Base-by-base conservation (phyloP, 345 rosid genomes). In the Corymbia maculata region DNA sequence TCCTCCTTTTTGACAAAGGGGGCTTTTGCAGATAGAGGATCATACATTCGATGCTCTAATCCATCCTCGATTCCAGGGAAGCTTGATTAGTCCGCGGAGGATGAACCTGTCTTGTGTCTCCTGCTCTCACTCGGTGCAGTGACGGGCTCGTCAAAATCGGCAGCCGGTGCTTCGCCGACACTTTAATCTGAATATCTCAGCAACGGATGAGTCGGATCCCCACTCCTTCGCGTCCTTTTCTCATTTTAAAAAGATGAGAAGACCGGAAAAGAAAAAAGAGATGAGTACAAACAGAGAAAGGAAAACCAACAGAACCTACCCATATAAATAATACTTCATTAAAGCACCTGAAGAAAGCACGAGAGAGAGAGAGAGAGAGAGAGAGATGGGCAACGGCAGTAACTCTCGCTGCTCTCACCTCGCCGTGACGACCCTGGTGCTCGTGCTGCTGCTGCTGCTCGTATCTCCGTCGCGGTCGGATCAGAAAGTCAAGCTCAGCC, bases 401-500 rank as follows among this genome's bases (percentile, higher is more conserved):
- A 68, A 45, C 85, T 87, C 8, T 47, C 28, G 52, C 80, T 1
- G 50, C 79, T 51, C 50, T 59, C 24, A 26, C 36, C 70, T 80
- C 30, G 15, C 44, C 82, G 30, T 19, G 30, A 45, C 82, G 55
- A 59, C 12, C 50, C 87, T 51, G 42, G 21, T 85, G 44, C 70
- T 61, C 51, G 53, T 5, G 44, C 26, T 88, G 51, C 52, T 88
- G 57, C 49, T 51, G 68, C 61, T 68, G 85, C 49, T 59, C 57
- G 17, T 9, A 2, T 64, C 84, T 47, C 84, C 79, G 2, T 68
- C 89, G 51, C 51, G 12, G 52, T 47, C 87, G 22, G 57, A 68
- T 16, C 85, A 59, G 86, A 94, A 89, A 47, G 98, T 97, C 13
- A 92, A 92, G 1, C 52, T 97, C 84, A 94, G 95, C 88, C 85